Conservation (phyloP, 2,329 filamentous ascomycete genomes). For the Pseudogymnoascus sp. region DNA sequence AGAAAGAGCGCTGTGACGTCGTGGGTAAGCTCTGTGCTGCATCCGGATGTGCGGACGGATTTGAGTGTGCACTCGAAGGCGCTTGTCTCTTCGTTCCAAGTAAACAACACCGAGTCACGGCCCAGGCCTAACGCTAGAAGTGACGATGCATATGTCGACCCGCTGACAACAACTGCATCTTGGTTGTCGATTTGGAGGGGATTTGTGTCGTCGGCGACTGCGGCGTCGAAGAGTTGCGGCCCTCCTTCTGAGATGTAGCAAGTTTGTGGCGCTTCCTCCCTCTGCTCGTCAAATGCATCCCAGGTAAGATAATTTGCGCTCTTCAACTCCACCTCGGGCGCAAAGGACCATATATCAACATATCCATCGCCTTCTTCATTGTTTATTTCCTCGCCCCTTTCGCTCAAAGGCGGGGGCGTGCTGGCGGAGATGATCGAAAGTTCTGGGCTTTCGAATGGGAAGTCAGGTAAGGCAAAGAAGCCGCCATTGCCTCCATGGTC, state of each 20-base stretch:
- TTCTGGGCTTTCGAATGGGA: conserved; percentile 18
- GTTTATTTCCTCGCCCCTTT: conserved; percentile 11
- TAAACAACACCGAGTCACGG: conserved; percentile 64
- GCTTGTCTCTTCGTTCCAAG: conserved; percentile 45
- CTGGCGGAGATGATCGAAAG: background rate
- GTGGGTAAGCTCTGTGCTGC: conserved; percentile 45
- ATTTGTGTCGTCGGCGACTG: conserved; percentile 39
- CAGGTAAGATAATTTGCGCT: conserved; percentile 52
- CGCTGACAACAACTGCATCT: conserved; percentile 39
- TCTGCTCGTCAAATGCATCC: conserved; percentile 53
- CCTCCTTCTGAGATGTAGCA: conserved; percentile 64
- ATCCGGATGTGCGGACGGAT: conserved; percentile 42
- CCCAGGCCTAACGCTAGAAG: conserved; percentile 63
- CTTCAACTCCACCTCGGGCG: conserved; percentile 28
- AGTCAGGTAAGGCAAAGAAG: conserved; percentile 26
- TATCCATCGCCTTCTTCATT: conserved; percentile 20
- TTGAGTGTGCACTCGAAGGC: conserved; percentile 45
- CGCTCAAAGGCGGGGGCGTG: background rate
- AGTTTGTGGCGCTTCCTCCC: conserved; percentile 35
- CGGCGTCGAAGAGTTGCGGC: conserved; percentile 57
- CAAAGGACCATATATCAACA: conserved; percentile 42
- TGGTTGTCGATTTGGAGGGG: conserved; percentile 34
- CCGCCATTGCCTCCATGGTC: conserved; percentile 13
- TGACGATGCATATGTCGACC: conserved; percentile 45
- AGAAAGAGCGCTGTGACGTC: conserved; percentile 33